Evolutionary conservation across 495 filamentous ascomycete genomes (phyloP).

Genomic region (Xylaria sp.): DNA sequence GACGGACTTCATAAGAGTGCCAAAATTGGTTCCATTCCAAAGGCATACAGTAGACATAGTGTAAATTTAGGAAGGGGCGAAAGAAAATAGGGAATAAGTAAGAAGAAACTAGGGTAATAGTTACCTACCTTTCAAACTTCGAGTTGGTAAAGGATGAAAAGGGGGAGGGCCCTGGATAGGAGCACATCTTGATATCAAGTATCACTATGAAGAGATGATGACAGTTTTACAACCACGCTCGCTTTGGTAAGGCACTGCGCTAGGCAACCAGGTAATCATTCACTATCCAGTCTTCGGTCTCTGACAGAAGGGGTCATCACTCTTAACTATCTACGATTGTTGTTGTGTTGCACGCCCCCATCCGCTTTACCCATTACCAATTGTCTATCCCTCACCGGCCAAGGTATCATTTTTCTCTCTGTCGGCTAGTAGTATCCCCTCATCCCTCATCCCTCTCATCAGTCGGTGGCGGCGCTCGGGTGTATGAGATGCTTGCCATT

Average conservation of each 20-base stretch:
- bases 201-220: background rate
- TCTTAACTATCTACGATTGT: background rate
- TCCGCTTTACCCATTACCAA: background rate
- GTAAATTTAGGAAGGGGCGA: background rate
- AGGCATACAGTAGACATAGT: too few species aligned
- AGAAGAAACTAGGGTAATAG: background rate
- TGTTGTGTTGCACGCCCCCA: background rate
- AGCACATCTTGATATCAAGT: too few species aligned
- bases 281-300: background rate
- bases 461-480: background rate
- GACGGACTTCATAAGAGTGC: background rate
- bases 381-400: background rate
- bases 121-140: background rate
- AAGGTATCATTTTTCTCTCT: background rate
- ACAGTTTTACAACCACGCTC: background rate
- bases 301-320: background rate
- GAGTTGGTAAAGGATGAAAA: background rate
- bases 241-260: background rate
- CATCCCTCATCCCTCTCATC: background rate
- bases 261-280: background rate
- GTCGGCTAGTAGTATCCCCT: background rate
- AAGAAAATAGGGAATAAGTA: background rate
- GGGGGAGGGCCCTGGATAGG: too few species aligned
- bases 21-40: too few species aligned
- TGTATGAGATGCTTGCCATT: background rate